Evolutionary conservation across 179 eudicot genomes (phyloP), one percentile per base, ranked within the genome.

Genomic region (Gypsophila paniculata): DNA sequence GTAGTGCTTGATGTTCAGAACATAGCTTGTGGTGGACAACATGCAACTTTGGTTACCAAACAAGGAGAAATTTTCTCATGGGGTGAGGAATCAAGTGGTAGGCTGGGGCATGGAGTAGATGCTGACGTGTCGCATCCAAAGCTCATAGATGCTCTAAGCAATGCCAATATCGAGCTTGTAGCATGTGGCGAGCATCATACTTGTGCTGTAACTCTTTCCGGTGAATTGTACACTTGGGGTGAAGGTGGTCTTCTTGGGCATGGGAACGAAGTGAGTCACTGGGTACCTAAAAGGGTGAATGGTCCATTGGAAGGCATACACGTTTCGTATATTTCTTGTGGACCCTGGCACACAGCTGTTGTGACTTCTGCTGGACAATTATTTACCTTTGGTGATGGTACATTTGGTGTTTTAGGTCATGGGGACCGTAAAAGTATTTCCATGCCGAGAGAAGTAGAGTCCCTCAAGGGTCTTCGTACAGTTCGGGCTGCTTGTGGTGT

Each of bases 281-380:
- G 97, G 96, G 87, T 92, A 48, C 97, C 99, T 5, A 91, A 87
- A 79, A 87, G 87, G 75, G 94, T 94, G 55, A 88, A 87, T 78
- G 96, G 99, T 23, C 95, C 93, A n/a, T 68, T 94, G 76, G 99
- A 94, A 82, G 97, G 99, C 72, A 86, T 94, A 71, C 99, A 91
- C 64, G 97, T 94, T 65, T 94, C 97, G n/a, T 90, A 86, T 44
- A 86, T 94, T 36, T 85, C 97, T 44, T 94, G 99, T 81, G 99
- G 99, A 75, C 97, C 97, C 52, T 94, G 99, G 99, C 99, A 94
- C 75, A 91, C 97, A 44, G 97, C 99, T 82, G 95, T 91, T 46
- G 99, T 94, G 74, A 91, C 99, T 62, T 94, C 99, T 61, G 85
- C 99, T 32, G 99, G 99, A 32, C 99, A 91, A 67, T 77, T 94